Evolutionary conservation across 1,284 basidiomycete genomes (phyloP).

Genomic region (Jaminaea rosea): DNA sequence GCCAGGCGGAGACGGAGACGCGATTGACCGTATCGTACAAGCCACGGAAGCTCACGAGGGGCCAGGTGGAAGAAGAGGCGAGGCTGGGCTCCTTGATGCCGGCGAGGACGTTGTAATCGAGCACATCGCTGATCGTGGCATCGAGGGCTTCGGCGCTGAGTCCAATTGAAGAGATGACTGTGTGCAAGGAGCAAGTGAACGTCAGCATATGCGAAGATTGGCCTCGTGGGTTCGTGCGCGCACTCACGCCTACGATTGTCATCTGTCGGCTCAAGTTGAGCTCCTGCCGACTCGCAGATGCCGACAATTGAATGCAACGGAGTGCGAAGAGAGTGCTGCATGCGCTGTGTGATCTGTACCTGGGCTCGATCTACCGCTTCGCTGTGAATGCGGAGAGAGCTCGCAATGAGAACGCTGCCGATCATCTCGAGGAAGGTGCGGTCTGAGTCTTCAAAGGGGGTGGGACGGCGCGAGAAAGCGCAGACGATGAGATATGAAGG

Average conservation of each 20-base stretch:
- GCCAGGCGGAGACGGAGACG: neutral
- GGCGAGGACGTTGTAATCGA: conserved; percentile 6
- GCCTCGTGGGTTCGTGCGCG: no score
- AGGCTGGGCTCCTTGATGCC: neutral
- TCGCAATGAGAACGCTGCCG: conserved; percentile 4
- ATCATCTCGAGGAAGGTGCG: conserved; percentile 4
- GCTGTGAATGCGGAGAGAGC: neutral
- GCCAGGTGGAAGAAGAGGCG: neutral
- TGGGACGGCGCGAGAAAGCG: neutral
- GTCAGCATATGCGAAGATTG: no score
- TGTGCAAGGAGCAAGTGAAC: no score
- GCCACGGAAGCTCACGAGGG: neutral
- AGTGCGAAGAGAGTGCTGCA: conserved; percentile 10
- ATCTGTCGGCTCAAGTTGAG: conserved; percentile 12
- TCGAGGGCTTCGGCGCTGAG: conserved; percentile 3
- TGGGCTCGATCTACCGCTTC: conserved; percentile 18
- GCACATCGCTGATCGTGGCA: neutral
- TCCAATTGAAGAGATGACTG: conserved; percentile 1
- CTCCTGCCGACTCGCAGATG: conserved; percentile 15
- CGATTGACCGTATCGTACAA: conserved; percentile 39
- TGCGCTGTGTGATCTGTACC: conserved; percentile 14
- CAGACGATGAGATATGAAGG: conserved; percentile 1
- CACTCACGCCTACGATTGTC: no score
- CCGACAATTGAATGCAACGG: conserved; percentile 13
- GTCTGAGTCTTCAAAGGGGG: neutral